Base-by-base conservation (phyloP, 2,329 filamentous ascomycete genomes). In the Fusarium sulawesiense region DNA sequence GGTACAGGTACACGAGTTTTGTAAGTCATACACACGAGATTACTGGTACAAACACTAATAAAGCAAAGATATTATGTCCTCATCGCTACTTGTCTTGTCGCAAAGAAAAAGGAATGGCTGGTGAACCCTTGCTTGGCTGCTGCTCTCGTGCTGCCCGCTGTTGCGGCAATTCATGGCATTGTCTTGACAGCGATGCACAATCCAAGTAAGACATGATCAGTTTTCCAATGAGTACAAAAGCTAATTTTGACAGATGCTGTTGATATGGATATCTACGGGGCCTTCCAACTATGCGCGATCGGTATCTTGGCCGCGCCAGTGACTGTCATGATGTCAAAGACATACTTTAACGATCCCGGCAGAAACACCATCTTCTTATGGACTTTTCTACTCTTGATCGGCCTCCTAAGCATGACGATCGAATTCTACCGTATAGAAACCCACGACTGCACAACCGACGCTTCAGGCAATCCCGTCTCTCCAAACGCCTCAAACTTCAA, bases 191-290 rank as follows among this genome's bases (percentile, higher is more conserved):
- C 83, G 5, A 70, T 89, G 13, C 89, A 92, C 74, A 81, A 84
- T n/a, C 80, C 87, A 60, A 82, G 89, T 89, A 71, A 79, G 86
- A 6, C 1, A 11, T 74, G 27, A 32, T n/a, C 30, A 34, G 8
- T 4, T 14, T 1, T 3, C 2, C 9, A 0, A 11, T 5, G 7
- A 16, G 4, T 1, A 6, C 0, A 0, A 20, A 18, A 18, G 14
- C 44, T 67, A 3, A 61, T 3, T 0, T 3, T 7, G 1, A 8
- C 9, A 90, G 89, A 80, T 54, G 89, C 87, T 16, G 84, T 91
- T 16, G 89, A 92, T 72, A 87, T 92, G 85, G 90, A 92, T 70
- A 81, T 92, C 6, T 92, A 86, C 60, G 90, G 90, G 2, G 88
- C 89, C 11, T 91, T 92, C 66, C 90, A 92, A 68, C 76, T 91